Evolutionary conservation across 331 rosid genomes (phyloP), one percentile per base, ranked within the genome.

Genomic region (Malus hybrid): DNA sequence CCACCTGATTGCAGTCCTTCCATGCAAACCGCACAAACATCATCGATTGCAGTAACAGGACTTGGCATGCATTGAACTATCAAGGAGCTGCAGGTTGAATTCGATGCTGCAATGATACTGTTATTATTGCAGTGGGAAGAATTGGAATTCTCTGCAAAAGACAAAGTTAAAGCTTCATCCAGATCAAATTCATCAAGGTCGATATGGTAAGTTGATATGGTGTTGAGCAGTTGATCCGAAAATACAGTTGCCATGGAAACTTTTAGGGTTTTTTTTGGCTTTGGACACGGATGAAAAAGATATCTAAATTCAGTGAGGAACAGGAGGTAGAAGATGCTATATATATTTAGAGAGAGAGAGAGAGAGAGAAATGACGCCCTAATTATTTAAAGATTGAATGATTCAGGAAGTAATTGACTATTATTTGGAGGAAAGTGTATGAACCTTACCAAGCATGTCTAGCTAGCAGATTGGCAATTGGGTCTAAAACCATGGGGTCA

Each of bases 1-100:
- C 10, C 46, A 7, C 69, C 78, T 18, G 78, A 28, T 31, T 32
- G 68, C 68, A 84, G 78, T 6, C 78, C 65, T 55, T 87, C 88
- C 85, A 82, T 75, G 74, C 80, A 76, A 44, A 76, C 80, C 31
- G 16, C 73, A 28, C 80, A 76, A 55, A 65, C 70, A 76, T 67
- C 74, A 69, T 44, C 36, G 10, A 13, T 24, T 18, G 59, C 9
- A 28, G 36, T 10, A 29, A 16, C 20, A 24, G n/a, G 4, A 22
- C 5, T 69, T 8, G 20, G 56, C 57, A 44, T 44, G 4, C 46
- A 39, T 44, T 28, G 3, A 5, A 1, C 10, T 16, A 31, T 63
- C 42, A 63, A 31, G 5, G 42, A 31, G 68, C 7, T 67, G 22
- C 10, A 54, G 60, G 19, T 59, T 22, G 64, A 27, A 59, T 59